phyloP scores from a whole-genome alignment of 139 green algal species.

The Picochlorum sp. region DNA sequence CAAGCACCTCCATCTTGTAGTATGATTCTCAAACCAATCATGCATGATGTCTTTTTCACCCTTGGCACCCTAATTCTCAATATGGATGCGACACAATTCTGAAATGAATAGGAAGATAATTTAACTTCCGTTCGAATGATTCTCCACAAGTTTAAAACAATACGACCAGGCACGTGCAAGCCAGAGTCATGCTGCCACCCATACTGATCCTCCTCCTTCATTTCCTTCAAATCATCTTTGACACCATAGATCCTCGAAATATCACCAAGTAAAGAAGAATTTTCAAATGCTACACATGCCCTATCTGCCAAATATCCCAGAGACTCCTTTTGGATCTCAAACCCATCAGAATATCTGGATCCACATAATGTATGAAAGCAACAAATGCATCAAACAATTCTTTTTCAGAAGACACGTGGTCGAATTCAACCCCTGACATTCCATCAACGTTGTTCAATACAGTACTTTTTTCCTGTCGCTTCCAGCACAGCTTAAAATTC shows the following conservation, averaged over 20 bases:
- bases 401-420: constrained; percentile 45
- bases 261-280: constrained; percentile 42
- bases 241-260: constrained; percentile 47
- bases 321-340: constrained; percentile 78
- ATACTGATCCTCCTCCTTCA: constrained; percentile 45
- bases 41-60: constrained; percentile 53
- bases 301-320: constrained; percentile 85
- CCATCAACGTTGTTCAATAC: not conserved
- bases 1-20: constrained; percentile 43
- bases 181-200: constrained; percentile 54
- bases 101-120: constrained; percentile 73
- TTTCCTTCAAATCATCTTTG: constrained; percentile 4
- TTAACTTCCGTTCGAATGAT: constrained; percentile 61
- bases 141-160: constrained; percentile 94
- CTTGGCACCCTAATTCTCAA: constrained; percentile 67
- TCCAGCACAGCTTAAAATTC: constrained; percentile 12
- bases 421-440: constrained; percentile 20
- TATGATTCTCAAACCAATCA: constrained; percentile 62
- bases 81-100: constrained; percentile 69
- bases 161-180: constrained; percentile 56
- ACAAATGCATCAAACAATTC: constrained; percentile 60
- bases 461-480: not conserved
- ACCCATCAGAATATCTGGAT: constrained; percentile 89
- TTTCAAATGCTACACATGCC: constrained; percentile 27
- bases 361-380: constrained; percentile 46